A percentile compares a stretch with the other conserved stretches of the same genome.
Evolutionary conservation across 2,329 filamentous ascomycete genomes (phyloP).

Genomic region (Clonostachys chloroleuca): DNA sequence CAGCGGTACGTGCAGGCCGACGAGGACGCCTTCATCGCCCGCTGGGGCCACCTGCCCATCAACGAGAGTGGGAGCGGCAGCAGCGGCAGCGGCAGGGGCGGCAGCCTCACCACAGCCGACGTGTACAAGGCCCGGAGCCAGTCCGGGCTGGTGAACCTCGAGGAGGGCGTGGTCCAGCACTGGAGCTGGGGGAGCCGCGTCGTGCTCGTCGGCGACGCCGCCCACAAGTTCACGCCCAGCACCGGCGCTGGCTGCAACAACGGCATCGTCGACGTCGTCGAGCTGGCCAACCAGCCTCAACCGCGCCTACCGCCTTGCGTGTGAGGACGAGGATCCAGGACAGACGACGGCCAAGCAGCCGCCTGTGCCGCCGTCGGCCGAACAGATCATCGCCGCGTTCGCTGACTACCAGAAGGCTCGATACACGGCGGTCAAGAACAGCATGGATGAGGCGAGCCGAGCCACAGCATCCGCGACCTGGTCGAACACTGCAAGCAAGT

Average conservation of each 20-base stretch:
- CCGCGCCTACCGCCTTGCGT: background rate
- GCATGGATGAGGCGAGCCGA: background rate
- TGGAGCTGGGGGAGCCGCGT: slow-evolving; percentile 16
- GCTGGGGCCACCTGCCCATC: background rate
- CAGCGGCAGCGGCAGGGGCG: too few relatives aligned
- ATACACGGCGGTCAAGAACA: background rate
- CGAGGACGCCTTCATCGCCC: background rate
- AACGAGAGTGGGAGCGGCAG: background rate
- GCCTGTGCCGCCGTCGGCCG: slow-evolving; percentile 4
- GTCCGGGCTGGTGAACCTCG: slow-evolving; percentile 15
- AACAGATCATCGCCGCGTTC: slow-evolving; percentile 1
- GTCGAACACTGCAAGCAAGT: background rate
- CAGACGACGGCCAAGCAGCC: too few relatives aligned
- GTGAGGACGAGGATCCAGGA: too few relatives aligned
- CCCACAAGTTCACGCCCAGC: slow-evolving; percentile 22
- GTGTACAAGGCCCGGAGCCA: slow-evolving; percentile 13
- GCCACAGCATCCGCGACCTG: slow-evolving; percentile 2
- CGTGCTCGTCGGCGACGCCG: slow-evolving; percentile 22
- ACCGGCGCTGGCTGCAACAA: slow-evolving; percentile 20
- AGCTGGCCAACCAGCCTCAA: slow-evolving; percentile 15
- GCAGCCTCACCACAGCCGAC: slow-evolving; percentile 18
- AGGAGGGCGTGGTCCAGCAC: slow-evolving; percentile 19
- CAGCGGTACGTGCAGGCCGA: slow-evolving; percentile 11
- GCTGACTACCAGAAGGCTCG: slow-evolving; percentile 4
- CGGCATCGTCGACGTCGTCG: slow-evolving; percentile 16